Percentiles rank a stretch among this genome's conserved stretches.
Conservation (phyloP, 164 flowering plant species). For the Warburgia ugandensis region DNA sequence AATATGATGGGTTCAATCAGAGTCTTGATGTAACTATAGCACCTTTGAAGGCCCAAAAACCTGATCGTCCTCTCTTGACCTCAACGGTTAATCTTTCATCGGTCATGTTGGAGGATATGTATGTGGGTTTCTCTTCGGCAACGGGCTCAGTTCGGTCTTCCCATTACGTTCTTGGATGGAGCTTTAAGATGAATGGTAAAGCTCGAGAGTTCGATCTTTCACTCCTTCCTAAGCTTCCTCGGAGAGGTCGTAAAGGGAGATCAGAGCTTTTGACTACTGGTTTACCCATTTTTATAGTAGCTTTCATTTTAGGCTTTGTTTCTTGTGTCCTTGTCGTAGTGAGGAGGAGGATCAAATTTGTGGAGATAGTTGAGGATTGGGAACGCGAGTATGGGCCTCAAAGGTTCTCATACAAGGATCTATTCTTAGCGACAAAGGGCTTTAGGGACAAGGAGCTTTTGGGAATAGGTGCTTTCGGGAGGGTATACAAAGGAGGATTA, state of each 20-base stretch:
- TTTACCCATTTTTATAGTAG: neutral
- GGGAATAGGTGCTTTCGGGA: constrained; percentile 19
- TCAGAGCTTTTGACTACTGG: constrained; percentile 7
- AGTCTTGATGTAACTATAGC: constrained; percentile 13
- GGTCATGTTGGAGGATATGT: constrained; percentile 5
- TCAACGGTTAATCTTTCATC: constrained; percentile 2
- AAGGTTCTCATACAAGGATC: constrained; percentile 11
- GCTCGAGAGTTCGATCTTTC: constrained; percentile 8
- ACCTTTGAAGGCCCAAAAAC: constrained; percentile 6
- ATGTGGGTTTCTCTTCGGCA: constrained; percentile 14
- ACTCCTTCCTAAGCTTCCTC: constrained; percentile 10
- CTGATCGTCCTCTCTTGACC: constrained; percentile 14
- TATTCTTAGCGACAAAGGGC: constrained; percentile 10
- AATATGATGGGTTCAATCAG: constrained; percentile 9
- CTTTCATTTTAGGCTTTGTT: neutral
- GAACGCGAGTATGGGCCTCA: constrained; percentile 14
- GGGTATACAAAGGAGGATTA: constrained; percentile 29
- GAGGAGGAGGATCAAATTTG: constrained; percentile 8
- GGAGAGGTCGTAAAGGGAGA: neutral
- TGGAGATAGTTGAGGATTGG: constrained; percentile 9
- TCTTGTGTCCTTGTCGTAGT: neutral
- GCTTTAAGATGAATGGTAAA: constrained; percentile 12
- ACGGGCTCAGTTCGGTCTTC: neutral
- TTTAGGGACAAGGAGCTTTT: constrained; percentile 10
- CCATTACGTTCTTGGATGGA: constrained; percentile 17